A percentile compares a stretch with the other conserved stretches of the same genome.
phyloP scores from a whole-genome alignment of 257 asterid species.

The Eustoma russellianum region DNA sequence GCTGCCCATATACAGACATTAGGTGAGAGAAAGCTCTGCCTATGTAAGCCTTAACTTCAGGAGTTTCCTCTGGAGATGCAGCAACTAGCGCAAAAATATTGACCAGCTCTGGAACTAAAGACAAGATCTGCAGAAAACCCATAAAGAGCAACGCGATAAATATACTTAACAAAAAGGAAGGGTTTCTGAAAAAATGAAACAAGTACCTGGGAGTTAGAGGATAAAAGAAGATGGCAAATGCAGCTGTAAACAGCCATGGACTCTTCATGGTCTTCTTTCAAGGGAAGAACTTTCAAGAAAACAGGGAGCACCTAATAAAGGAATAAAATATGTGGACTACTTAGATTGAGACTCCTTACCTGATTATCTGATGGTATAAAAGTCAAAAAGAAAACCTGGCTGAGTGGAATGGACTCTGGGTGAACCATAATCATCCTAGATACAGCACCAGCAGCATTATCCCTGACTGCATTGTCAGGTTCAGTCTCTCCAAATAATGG shows the following conservation, averaged over 20 bases:
- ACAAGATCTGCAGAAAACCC: conserved; percentile 48
- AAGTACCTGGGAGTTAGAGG: conserved; percentile 79
- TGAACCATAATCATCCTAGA: conserved; percentile 93
- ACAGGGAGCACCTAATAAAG: conserved; percentile 73
- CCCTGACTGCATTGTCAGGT: conserved; percentile 92
- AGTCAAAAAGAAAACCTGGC: conserved; percentile 49
- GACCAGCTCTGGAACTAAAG: conserved; percentile 73
- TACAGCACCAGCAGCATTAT: conserved; percentile 99
- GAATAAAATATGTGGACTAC: conserved; percentile 12
- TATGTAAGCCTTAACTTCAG: conserved; percentile 68
- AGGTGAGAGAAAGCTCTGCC: conserved; percentile 95
- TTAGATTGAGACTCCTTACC: conserved; percentile 5
- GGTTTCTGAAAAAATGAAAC: conserved; percentile 6
- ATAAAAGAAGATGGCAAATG: conserved; percentile 72
- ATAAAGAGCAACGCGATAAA: conserved; percentile 1
- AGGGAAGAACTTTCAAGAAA: conserved; percentile 84
- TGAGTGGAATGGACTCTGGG: conserved; percentile 73
- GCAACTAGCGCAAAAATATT: conserved; percentile 88
- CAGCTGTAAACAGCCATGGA: conserved; percentile 80
- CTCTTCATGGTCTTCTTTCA: conserved; percentile 93
- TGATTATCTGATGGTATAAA: neutral
- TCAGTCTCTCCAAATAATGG: conserved; percentile 88
- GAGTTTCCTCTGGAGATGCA: conserved; percentile 65
- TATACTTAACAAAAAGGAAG: neutral
- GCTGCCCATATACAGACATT: conserved; percentile 72